A percentile compares a stretch with the other conserved stretches of the same genome.
Conservation (phyloP, 805 yeast species). For the Pichia heedii region DNA sequence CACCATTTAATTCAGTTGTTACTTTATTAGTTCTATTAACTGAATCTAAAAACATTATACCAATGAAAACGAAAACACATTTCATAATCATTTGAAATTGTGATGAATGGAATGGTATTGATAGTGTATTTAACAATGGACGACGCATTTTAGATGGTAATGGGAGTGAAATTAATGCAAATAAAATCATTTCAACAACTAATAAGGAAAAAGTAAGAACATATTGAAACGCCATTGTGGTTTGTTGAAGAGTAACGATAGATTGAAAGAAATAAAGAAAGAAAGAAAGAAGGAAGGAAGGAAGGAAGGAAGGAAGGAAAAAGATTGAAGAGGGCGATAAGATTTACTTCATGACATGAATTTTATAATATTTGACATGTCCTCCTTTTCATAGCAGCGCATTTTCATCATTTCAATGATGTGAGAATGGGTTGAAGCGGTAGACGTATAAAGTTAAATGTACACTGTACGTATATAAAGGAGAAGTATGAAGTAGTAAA, state of each 20-base stretch:
- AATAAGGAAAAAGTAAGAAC: slow-evolving; percentile 56
- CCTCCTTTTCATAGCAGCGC: too few species aligned
- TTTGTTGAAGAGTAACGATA: not conserved
- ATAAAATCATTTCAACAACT: slow-evolving; percentile 67
- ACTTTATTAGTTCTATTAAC: slow-evolving; percentile 74
- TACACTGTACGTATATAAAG: too few species aligned
- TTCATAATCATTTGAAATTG: slow-evolving; percentile 70
- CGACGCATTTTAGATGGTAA: slow-evolving; percentile 68
- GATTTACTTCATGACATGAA: too few species aligned
- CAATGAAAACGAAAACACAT: slow-evolving; percentile 75
- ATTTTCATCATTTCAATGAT: too few species aligned
- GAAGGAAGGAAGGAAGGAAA: not conserved
- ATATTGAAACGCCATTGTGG: slow-evolving; percentile 25
- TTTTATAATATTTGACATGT: too few species aligned
- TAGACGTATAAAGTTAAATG: too few species aligned
- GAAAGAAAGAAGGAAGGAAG: not conserved
- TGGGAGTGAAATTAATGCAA: slow-evolving; percentile 76
- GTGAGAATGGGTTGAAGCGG: too few species aligned
- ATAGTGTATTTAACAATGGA: slow-evolving; percentile 51
- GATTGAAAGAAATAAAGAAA: not conserved
- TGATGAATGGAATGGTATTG: slow-evolving; percentile 61
- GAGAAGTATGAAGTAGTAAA: too few species aligned
- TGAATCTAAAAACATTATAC: slow-evolving; percentile 79
- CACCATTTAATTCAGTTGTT: slow-evolving; percentile 42
- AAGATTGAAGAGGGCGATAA: too few species aligned